These are phyloP conservation scores for Malus asiatica DNA, from an alignment of 306 rosid species.

Conservation along the genomic window DNA sequence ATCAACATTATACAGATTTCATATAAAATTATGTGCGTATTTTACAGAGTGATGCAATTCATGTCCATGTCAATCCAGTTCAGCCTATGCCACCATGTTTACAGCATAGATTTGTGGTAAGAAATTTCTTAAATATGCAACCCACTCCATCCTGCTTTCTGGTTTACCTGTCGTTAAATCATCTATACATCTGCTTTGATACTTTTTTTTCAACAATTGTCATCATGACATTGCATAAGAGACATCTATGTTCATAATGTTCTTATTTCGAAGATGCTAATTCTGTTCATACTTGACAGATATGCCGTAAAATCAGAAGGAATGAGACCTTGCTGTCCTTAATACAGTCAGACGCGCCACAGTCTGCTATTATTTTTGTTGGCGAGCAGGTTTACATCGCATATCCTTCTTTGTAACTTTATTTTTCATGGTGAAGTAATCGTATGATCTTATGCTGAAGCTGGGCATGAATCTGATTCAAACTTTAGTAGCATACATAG, in stretches of 20 bases:
- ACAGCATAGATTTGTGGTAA: conserved; percentile 69
- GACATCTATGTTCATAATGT: background rate
- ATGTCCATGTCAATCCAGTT: conserved; percentile 70
- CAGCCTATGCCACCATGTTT: conserved; percentile 84
- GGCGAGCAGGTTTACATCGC: conserved; percentile 60
- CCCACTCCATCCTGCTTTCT: background rate
- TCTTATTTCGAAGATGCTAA: conserved; percentile 13
- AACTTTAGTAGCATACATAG: background rate
- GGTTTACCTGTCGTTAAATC: background rate
- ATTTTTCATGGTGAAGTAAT: conserved; percentile 7
- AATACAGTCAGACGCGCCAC: conserved; percentile 57
- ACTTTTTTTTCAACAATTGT: background rate
- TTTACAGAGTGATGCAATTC: conserved; percentile 69
- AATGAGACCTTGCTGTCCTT: conserved; percentile 58
- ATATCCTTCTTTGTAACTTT: conserved; percentile 21
- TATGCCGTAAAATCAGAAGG: conserved; percentile 41
- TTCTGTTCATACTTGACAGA: conserved; percentile 41
- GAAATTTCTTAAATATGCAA: conserved; percentile 11
- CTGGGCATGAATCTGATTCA: background rate
- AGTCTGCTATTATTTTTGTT: conserved; percentile 73
- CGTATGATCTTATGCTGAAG: background rate
- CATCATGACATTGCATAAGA: background rate
- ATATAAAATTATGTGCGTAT: conserved; percentile 1
- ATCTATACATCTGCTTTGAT: background rate
- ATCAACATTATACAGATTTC: background rate